Percentiles rank a stretch among this genome's conserved stretches.
Evolutionary conservation across 805 yeast genomes (phyloP).

Genomic region (Cyberlindnera subsufficiens): DNA sequence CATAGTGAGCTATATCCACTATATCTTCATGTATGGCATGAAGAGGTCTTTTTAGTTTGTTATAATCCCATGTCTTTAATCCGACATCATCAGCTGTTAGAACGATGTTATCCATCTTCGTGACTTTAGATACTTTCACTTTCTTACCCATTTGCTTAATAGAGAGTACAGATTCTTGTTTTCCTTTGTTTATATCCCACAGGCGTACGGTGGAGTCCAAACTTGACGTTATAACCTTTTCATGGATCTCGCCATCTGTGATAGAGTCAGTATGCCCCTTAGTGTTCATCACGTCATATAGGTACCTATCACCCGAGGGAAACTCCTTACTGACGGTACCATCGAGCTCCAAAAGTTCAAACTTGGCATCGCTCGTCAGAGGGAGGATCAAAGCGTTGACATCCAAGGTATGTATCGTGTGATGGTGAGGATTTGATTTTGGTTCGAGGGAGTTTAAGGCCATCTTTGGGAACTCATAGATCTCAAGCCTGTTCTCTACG

Average conservation of each 20-base stretch:
- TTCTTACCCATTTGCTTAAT: conserved; percentile 13
- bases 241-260: conserved; percentile 19
- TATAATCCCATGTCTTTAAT: conserved; percentile 13
- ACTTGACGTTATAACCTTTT: conserved; percentile 15
- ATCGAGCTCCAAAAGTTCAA: conserved; percentile 10
- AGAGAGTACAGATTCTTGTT: conserved; percentile 13
- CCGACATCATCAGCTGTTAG: conserved; percentile 8
- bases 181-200: conserved; percentile 17
- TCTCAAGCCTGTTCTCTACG: conserved; percentile 20
- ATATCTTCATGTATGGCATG: background rate
- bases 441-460: conserved; percentile 17
- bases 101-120: conserved; percentile 2
- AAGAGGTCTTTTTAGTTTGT: conserved; percentile 8
- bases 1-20: background rate
- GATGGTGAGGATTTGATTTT: conserved; percentile 10
- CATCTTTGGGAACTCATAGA: conserved; percentile 30
- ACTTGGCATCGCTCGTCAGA: conserved; percentile 11
- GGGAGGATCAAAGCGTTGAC: conserved; percentile 2
- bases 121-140: conserved; percentile 7
- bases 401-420: conserved; percentile 5
- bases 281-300: conserved; percentile 23
- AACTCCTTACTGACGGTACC: conserved; percentile 15
- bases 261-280: conserved; percentile 22
- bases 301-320: conserved; percentile 19
- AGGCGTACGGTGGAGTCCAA: conserved; percentile 24